Conservation (phyloP, 306 rosid species). For the Cicer chorassanicum region DNA sequence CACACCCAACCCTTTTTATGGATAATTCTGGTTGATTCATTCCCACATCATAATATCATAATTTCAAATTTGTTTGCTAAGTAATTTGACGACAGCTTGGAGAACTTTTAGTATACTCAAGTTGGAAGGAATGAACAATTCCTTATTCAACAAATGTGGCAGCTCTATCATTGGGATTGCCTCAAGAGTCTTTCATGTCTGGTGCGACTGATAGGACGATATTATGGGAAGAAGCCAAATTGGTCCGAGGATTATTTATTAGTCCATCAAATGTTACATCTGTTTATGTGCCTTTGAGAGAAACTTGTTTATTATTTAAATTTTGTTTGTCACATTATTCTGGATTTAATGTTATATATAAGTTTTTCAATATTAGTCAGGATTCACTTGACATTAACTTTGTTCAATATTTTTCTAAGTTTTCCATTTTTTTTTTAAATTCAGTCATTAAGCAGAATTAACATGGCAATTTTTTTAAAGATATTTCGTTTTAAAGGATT, state of each 20-base stretch:
- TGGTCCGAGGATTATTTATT: conserved; percentile 27
- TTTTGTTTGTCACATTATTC: background rate
- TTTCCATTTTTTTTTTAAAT: background rate
- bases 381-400: background rate
- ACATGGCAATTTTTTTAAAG: too few relatives aligned
- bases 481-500: too few relatives aligned
- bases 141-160: background rate
- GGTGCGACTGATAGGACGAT: background rate
- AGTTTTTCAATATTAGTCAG: background rate
- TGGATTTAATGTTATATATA: conserved; percentile 5
- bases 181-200: background rate
- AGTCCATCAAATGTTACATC: background rate
- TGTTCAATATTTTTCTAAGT: background rate
- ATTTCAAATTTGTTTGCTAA: conserved; percentile 6
- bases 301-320: background rate
- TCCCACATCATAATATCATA: background rate
- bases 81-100: conserved; percentile 14
- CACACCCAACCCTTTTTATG: background rate
- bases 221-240: conserved; percentile 22
- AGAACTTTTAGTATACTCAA: conserved; percentile 16
- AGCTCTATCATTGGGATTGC: background rate
- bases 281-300: background rate
- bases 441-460: too few relatives aligned
- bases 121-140: conserved; percentile 13
- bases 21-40: conserved; percentile 3